Base-by-base conservation (phyloP, 2,329 filamentous ascomycete genomes). In the Phaeosphaeria sp. region DNA sequence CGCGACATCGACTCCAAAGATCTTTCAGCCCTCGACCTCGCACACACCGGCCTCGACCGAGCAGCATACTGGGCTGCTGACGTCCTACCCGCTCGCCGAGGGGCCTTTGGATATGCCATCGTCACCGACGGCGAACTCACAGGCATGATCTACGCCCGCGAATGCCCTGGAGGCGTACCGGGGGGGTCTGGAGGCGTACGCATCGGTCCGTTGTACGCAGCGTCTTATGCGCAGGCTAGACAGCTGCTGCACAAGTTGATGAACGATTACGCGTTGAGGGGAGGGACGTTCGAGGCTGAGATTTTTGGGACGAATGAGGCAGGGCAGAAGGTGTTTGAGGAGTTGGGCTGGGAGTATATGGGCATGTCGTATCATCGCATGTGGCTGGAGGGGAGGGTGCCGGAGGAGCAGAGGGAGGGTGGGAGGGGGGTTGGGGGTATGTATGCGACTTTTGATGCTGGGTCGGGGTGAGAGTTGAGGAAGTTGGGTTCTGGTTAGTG, bases 371-470 rank as follows among this genome's bases (percentile, higher is more conserved):
- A 75, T 59, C 65, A 75, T 63, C 70, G 77, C 20, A 79, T 79
- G 77, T 78, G 77, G 77, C 49, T 74, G 11, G 52, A 71, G 46
- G 73, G 69, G 0, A 65, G 65, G 21, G 69, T 72, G 11, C 71
- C 75, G 7, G 51, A 56, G 6, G 73, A 72, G 51, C 75, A 78
- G 56, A 53, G 57, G 39, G 53, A 68, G 24, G 74, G 69, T 17
- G 74, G 73, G 2, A 61, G 60, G 45, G 74, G 73, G 6, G 60
- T 67, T 22, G 66, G 56, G 51, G 67, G 68, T 2, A 74, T 73
- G 56, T 78, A 67, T 63, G 75, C 76, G 11, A 73, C 73, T 25
- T 75, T 77, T 47, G 75, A 77, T 62, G 75, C 76, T 24, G 65
- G 54, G 9, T 54, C 66, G 27, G 71, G 72, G 8, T 73, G 46